Base-by-base conservation (phyloP, 208 protist species). In the Vickermania spadyakhi region DNA sequence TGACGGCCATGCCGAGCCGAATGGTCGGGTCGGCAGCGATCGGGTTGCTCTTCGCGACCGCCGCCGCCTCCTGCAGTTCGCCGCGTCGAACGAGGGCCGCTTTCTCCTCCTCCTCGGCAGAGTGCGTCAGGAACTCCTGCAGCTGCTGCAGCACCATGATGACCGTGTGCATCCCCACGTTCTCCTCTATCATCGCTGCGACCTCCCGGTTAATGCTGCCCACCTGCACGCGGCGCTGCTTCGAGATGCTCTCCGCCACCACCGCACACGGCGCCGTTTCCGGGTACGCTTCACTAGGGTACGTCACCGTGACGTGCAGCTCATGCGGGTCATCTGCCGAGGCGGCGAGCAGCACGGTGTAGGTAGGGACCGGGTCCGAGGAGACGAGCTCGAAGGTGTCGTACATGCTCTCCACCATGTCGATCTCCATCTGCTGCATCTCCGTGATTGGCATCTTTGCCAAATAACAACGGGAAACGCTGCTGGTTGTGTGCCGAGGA, bases 401-500 rank as follows among this genome's bases (percentile, higher is more conserved):
- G 70, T 94, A 94, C 88, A 94, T 94, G 14, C 82, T 75, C 65
- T 91, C 66, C 68, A 94, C 82, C 84, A 92, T 92, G 49, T 94
- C 88, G 75, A 92, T 89, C 68, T 94, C 88, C 88, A 94, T 94
- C 75, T 77, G 54, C 66, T 94, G 88, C 74, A 84, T 79, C 11
- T 92, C 84, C 1, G 79, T 92, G 7, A 79, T 62, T 3, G 49
- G 36, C 86, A 93, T 93, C n/a, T n/a, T n/a, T n/a, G n/a, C n/a
- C n/a, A n/a, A n/a, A n/a, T n/a, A n/a, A n/a, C n/a, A n/a, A n/a
- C n/a, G n/a, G n/a, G n/a, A n/a, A n/a, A n/a, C n/a, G n/a, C n/a
- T n/a, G n/a, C n/a, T n/a, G n/a, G n/a, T n/a, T n/a, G n/a, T n/a
- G n/a, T n/a, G n/a, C n/a, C n/a, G n/a, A n/a, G n/a, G n/a, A n/a